Evolutionary conservation across 148 eudicot species (phyloP), one percentile per base, ranked within the genome.

Genomic region (Hydrangea macrophylla): DNA sequence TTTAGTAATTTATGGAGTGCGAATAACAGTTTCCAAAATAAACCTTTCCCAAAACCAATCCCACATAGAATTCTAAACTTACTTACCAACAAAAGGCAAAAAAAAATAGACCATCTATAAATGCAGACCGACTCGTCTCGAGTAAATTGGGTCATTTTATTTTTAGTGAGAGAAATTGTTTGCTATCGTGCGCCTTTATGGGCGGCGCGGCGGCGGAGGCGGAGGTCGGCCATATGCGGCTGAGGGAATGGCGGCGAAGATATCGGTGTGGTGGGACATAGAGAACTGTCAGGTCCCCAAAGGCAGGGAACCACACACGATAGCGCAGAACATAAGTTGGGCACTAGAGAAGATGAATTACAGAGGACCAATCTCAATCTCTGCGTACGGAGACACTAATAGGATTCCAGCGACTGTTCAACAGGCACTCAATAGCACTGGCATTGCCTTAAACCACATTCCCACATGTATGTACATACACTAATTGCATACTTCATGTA

Each of bases 181-280:
- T 35, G 39, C 39, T 35, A 35, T 35, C 39, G 39, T 35, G 39
- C 39, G 39, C 39, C 39, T 35, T 35, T 15, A 65, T 72, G 69
- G 70, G 64, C 23, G 75, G 75, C 18, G 61, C 51, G 54, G 73
- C 26, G 70, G 70, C 7, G 24, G 64, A 44, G 73, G 66, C 64
- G 30, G 66, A 30, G 33, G 22, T 4, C 69, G 10, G 64, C 55
- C 60, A 44, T 17, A 40, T 12, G 9, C 48, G 57, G 74, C 77
- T 58, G 70, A 9, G 6, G 53, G 50, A 15, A 35, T 45, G 63
- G 80, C 84, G 78, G 95, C 90, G 44, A 89, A 84, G 69, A 77
- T 71, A 2, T 86, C 90, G 57, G 90, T 89, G 27, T 89, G 95
- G 95, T 89, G 95, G 95, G 95, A 89, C 62, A 84, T 89, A 0